Evolutionary conservation across 140 eudicot species (phyloP).

Genomic region (Ambrosia hybrid): DNA sequence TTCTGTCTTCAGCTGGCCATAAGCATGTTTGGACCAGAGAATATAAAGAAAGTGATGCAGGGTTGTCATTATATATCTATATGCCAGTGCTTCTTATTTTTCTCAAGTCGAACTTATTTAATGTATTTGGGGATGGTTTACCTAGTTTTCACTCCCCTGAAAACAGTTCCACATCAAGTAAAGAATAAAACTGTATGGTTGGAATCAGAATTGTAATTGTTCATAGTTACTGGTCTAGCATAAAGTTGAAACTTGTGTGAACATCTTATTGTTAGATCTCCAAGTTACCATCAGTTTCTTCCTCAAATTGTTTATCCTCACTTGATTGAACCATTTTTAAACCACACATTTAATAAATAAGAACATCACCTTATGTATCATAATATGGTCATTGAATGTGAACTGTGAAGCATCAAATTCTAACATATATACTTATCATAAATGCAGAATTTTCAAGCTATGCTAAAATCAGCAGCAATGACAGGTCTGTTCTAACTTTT

Average conservation of each 20-base stretch:
- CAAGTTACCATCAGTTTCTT: not conserved
- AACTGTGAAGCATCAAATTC: slow-evolving; percentile 12
- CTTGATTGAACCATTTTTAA: not conserved
- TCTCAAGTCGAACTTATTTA: too few species aligned
- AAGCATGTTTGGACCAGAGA: too few species aligned
- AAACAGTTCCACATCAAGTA: too few species aligned
- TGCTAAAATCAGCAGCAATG: slow-evolving; percentile 55
- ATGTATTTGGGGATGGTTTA: too few species aligned
- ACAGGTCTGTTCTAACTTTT: slow-evolving; percentile 47
- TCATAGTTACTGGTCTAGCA: not conserved
- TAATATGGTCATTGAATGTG: slow-evolving; percentile 13
- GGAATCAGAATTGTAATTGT: too few species aligned
- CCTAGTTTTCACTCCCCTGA: too few species aligned
- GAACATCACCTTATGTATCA: slow-evolving; percentile 2
- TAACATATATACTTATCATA: slow-evolving; percentile 25
- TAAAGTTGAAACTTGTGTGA: slow-evolving; percentile 7
- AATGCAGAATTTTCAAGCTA: slow-evolving; percentile 75
- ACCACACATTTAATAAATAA: not conserved
- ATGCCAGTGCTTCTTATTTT: too few species aligned
- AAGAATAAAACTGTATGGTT: too few species aligned
- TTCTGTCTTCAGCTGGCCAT: too few species aligned
- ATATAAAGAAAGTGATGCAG: too few species aligned
- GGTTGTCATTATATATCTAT: too few species aligned
- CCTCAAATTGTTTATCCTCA: slow-evolving; percentile 3
- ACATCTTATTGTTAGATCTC: not conserved